phyloP scores from a whole-genome alignment of 2,329 filamentous ascomycete genomes.

The Hyphodiscus sp. region DNA sequence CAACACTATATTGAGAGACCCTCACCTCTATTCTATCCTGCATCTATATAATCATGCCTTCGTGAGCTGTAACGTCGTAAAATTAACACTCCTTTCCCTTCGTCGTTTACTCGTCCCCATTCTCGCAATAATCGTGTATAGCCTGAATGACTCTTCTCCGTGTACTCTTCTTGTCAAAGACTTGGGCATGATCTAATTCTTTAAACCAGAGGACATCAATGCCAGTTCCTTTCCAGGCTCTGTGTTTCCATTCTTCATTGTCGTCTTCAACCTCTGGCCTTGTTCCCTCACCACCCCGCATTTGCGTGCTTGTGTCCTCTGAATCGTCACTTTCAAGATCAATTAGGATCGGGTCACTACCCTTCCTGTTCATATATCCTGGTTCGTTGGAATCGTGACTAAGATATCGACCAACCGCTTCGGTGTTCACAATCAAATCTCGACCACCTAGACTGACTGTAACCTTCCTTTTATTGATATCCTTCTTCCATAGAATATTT shows the following conservation, averaged over 20 bases:
- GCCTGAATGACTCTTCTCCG: slow-evolving; percentile 30
- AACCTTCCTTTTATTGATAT: slow-evolving; percentile 36
- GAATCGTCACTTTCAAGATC: slow-evolving; percentile 10
- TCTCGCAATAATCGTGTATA: slow-evolving; percentile 25
- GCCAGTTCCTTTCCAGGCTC: slow-evolving; percentile 25
- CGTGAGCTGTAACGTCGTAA: no score
- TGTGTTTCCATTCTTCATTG: slow-evolving; percentile 27
- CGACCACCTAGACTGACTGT: slow-evolving; percentile 44
- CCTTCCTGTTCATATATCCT: slow-evolving; percentile 4
- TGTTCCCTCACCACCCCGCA: slow-evolving; percentile 22
- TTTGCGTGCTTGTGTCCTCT: neutral
- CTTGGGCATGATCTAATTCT: slow-evolving; percentile 50
- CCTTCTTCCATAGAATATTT: slow-evolving; percentile 54
- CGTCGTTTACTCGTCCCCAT: neutral
- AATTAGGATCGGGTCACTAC: slow-evolving; percentile 13
- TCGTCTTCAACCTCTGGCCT: slow-evolving; percentile 5
- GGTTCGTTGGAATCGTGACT: neutral
- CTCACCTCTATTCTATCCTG: no score
- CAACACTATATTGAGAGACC: no score
- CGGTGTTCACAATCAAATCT: slow-evolving; percentile 50
- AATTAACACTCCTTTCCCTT: no score
- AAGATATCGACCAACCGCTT: slow-evolving; percentile 37
- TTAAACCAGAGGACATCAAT: slow-evolving; percentile 49
- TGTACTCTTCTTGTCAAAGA: slow-evolving; percentile 36
- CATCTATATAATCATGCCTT: no score